A percentile compares a stretch with the other conserved stretches of the same genome.
Conservation (phyloP, 768 basidiomycete species). For the Suillus fuscotomentosus region DNA sequence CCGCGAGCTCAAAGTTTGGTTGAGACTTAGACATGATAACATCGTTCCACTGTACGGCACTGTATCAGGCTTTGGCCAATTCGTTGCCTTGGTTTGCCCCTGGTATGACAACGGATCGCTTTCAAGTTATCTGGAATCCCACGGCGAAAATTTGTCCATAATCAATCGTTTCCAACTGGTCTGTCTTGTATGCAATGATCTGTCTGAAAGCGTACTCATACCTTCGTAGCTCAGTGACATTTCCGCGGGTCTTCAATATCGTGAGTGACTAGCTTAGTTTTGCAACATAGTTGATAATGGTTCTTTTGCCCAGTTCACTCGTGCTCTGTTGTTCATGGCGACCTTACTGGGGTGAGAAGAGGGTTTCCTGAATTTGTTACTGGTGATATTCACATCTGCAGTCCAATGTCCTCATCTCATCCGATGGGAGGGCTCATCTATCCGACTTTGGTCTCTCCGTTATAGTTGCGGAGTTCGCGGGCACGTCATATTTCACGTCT, state of each 20-base stretch:
- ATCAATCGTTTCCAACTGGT: conserved; percentile 19
- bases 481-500: conserved; percentile 9
- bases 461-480: conserved; percentile 9
- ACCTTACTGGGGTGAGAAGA: conserved; percentile 17
- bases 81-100: conserved; percentile 27
- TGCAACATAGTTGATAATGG: not conserved
- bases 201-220: not conserved
- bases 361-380: not conserved
- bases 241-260: conserved; percentile 25
- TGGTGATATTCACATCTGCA: conserved; percentile 8
- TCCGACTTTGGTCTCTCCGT: conserved; percentile 44
- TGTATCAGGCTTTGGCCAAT: conserved; percentile 23
- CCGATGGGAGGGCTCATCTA: conserved; percentile 34
- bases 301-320: conserved; percentile 14
- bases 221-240: conserved; percentile 22
- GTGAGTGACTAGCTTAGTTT: conserved; percentile 9
- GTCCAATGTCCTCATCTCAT: conserved; percentile 44
- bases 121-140: conserved; percentile 17
- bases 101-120: conserved; percentile 24
- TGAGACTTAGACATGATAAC: conserved; percentile 20
- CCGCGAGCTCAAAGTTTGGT: conserved; percentile 27
- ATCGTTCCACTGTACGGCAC: conserved; percentile 23
- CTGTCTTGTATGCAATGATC: not conserved
- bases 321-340: conserved; percentile 16
- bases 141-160: conserved; percentile 4